Evolutionary conservation across 805 yeast genomes (phyloP), one percentile per base, ranked within the genome.

Genomic region (Lachancea cidri): DNA sequence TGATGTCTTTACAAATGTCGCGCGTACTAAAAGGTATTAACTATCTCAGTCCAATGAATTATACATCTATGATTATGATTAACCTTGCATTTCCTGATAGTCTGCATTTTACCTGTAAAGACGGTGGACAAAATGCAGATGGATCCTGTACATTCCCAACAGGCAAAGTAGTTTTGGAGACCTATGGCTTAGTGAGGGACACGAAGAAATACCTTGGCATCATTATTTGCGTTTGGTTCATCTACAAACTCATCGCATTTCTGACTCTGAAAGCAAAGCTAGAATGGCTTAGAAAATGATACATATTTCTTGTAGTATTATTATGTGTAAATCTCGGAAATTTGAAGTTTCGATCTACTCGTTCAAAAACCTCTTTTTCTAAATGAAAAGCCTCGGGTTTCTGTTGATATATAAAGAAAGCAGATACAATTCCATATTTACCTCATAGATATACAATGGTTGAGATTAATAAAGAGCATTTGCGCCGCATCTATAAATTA

Each of bases 1-100:
- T 88, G 8, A 72, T 87, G 79, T 83, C 95, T 0, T 66, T 86
- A 52, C 70, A 80, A n/a, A 76, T 86, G 82, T 83, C 83, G 18
- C 65, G 63, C 2, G 78, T 87, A 36, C 70, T 86, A 54, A 70
- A 71, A 47, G 95, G 80, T 0, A 62, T 84, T 55, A 86, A 86
- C 60, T 87, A 79, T 62, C 51, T 83, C n/a, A 81, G 81, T 39
- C 96, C 96, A 3, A 59, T 83, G 48, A 83, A 82, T 53, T 87
- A 83, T 55, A 81, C 80, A 2, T 82, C 82, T 8, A 73, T 78
- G 49, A 65, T 77, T 1, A 57, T 79, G 35, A 73, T 80, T n/a
- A 76, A 82, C 48, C 53, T 79, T 43, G 83, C 79, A 2, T 79
- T 86, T 45, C 70, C 71, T 3, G 47, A 54, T 19, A 73, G 69